Percentiles rank a stretch among this genome's conserved stretches.
These are phyloP conservation scores for Phytophthora pseudosyringae DNA, from an alignment of 352 stramenopile genomes.

Conservation along the genomic window DNA sequence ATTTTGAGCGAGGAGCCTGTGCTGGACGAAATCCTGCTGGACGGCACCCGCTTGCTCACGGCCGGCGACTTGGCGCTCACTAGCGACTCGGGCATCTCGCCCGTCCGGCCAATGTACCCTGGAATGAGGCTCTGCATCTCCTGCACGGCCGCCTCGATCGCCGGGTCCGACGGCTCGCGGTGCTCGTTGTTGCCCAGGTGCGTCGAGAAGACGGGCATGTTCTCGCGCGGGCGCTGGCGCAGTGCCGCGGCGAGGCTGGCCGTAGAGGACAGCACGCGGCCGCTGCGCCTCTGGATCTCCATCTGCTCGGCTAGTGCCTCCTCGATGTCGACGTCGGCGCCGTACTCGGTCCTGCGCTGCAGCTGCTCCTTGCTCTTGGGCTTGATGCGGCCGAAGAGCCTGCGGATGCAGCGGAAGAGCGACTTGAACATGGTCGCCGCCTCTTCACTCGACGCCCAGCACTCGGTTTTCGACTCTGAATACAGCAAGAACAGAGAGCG, in stretches of 20 bases:
- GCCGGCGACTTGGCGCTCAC: conserved; percentile 27
- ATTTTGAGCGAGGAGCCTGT: conserved; percentile 33
- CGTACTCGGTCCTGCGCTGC: conserved; percentile 30
- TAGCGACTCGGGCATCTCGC: conserved; percentile 35
- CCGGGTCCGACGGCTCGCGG: conserved; percentile 24
- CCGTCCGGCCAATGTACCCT: conserved; percentile 30
- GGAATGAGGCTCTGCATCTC: conserved; percentile 46
- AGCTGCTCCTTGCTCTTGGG: conserved; percentile 26
- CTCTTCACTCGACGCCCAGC: neutral
- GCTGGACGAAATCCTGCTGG: conserved; percentile 30
- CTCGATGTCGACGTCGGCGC: conserved; percentile 49
- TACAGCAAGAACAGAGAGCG: conserved; percentile 5
- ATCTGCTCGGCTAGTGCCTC: conserved; percentile 41
- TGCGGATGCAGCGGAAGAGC: conserved; percentile 44
- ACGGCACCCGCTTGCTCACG: conserved; percentile 19
- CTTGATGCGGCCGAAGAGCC: conserved; percentile 39
- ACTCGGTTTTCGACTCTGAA: conserved; percentile 20
- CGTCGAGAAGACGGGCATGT: conserved; percentile 42
- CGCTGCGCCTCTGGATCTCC: conserved; percentile 42
- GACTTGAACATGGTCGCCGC: conserved; percentile 40
- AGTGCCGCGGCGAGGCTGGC: conserved; percentile 48
- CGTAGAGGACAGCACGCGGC: conserved; percentile 44
- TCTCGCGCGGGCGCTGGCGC: conserved; percentile 33
- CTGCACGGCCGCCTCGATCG: conserved; percentile 28
- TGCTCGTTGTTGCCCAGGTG: conserved; percentile 33